Base-by-base conservation (phyloP, 176 grass and related monocot species). In the Oryza glaberrima region DNA sequence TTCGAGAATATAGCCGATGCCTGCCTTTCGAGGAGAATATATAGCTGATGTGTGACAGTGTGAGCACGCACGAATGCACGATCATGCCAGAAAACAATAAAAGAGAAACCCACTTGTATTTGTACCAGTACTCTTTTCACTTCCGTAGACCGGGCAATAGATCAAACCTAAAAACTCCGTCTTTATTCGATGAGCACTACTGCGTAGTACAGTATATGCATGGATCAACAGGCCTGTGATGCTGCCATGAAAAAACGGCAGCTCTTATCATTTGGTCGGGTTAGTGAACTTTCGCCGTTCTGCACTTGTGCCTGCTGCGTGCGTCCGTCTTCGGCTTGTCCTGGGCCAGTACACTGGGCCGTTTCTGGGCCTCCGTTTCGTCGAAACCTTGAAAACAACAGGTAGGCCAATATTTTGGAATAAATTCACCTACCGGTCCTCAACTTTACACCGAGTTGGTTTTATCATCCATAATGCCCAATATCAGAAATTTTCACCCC, bases 61-160 rank as follows among this genome's bases (percentile, higher is more conserved):
- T 11, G 60, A 72, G 34, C 69, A n/a, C 4, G 77, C 79, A 81
- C 70, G 77, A 72, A n/a, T 4, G 77, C 79, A 81, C 70, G 77
- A 72, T 4, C n/a, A n/a, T 16, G 43, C 12, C 32, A 32, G 20
- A 26, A 48, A 10, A n/a, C 44, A 56, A n/a, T 30, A 67, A 73
- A 15, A 86, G 77, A 3, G 4, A 14, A 26, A n/a, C 76, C 63
- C 64, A 58, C 32, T 76, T 34, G 12, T n/a, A 16, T 76, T 76
- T 34, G 8, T n/a, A 16, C 11, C 20, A 3, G 8, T n/a, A 26
- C 7, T 14, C 17, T n/a, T 77, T 14, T 41, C 73, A 69, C 54
- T 77, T 17, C 6, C 34, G 65, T 44, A 15, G 51, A 5, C 26
- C 6, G 12, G 20, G 20, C 56, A 2, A 61, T 61, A 8, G 6